Evolutionary conservation across 495 filamentous ascomycete species (phyloP).

Genomic region (Platismatia glauca): DNA sequence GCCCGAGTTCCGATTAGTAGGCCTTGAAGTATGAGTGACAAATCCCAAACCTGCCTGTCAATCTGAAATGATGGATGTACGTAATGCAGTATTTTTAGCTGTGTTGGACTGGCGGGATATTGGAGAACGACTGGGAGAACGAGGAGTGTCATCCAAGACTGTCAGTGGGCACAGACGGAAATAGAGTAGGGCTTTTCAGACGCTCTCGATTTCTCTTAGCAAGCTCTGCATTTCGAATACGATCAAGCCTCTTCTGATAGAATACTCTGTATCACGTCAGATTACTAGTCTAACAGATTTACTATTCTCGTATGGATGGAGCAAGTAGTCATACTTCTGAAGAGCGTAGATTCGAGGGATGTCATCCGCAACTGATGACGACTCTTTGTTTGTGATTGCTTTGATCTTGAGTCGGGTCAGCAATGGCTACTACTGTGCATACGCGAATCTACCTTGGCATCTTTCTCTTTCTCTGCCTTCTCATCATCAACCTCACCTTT

Average conservation of each 20-base stretch:
- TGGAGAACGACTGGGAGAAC: not conserved
- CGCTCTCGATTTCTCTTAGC: constrained; percentile 76
- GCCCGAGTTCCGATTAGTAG: not conserved
- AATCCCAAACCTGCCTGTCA: not conserved
- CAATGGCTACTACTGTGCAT: not conserved
- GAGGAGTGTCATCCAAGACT: constrained; percentile 31
- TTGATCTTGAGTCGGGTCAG: constrained; percentile 22
- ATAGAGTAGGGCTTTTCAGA: constrained; percentile 64
- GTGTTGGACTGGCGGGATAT: not conserved
- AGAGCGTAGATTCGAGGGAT: constrained; percentile 73
- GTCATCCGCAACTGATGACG: constrained; percentile 31
- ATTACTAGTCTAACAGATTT: constrained; percentile 3
- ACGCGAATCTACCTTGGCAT: constrained; percentile 38
- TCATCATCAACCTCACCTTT: constrained; percentile 39
- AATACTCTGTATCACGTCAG: constrained; percentile 55
- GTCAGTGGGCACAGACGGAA: constrained; percentile 73
- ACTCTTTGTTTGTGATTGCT: constrained; percentile 27
- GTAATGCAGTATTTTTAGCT: not conserved
- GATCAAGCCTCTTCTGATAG: constrained; percentile 74
- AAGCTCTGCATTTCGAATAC: constrained; percentile 67
- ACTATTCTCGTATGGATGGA: not conserved
- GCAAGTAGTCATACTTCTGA: constrained; percentile 53
- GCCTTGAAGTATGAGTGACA: not conserved
- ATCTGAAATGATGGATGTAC: not conserved
- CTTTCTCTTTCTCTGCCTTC: constrained; percentile 48